Percentiles rank a stretch among this genome's conserved stretches.
These are phyloP conservation scores for Xylaria arbuscula DNA, from an alignment of 2,329 filamentous ascomycete genomes.

Conservation along the genomic window DNA sequence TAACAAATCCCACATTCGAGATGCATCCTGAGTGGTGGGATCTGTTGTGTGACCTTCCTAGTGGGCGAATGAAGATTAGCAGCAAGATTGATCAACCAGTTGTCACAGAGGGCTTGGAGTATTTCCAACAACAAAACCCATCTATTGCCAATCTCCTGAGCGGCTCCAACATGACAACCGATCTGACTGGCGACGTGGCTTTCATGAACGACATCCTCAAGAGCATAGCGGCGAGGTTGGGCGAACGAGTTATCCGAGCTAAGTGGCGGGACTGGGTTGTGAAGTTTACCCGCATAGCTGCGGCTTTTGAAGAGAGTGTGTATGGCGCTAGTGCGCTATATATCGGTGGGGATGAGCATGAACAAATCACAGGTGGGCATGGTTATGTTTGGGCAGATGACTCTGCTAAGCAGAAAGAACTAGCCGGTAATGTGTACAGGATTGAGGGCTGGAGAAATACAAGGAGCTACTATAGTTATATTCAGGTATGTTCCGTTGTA, in stretches of 20 bases:
- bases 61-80: conserved; percentile 93
- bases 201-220: conserved; percentile 90
- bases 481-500: conserved; percentile 71
- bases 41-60: conserved; percentile 90
- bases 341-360: conserved; percentile 80
- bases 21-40: conserved; percentile 99
- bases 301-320: conserved; percentile 94
- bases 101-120: conserved; percentile 84
- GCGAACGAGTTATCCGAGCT: conserved; percentile 87
- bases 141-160: conserved; percentile 63
- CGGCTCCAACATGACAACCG: conserved; percentile 54
- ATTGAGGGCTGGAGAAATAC: conserved; percentile 98
- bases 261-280: conserved; percentile 97
- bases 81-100: conserved; percentile 84
- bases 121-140: conserved; percentile 85
- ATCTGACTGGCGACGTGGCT: conserved; percentile 84
- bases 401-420: conserved; percentile 79
- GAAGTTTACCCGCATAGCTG: conserved; percentile 91
- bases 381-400: conserved; percentile 97
- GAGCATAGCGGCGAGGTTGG: conserved; percentile 86
- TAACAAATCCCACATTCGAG: conserved; percentile 96
- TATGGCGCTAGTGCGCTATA: conserved; percentile 93
- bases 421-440: conserved; percentile 89
- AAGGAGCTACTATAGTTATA: conserved; percentile 93
- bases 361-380: conserved; percentile 74